Evolutionary conservation across 345 rosid genomes (phyloP).

Genomic region (Fremontodendron californicum): DNA sequence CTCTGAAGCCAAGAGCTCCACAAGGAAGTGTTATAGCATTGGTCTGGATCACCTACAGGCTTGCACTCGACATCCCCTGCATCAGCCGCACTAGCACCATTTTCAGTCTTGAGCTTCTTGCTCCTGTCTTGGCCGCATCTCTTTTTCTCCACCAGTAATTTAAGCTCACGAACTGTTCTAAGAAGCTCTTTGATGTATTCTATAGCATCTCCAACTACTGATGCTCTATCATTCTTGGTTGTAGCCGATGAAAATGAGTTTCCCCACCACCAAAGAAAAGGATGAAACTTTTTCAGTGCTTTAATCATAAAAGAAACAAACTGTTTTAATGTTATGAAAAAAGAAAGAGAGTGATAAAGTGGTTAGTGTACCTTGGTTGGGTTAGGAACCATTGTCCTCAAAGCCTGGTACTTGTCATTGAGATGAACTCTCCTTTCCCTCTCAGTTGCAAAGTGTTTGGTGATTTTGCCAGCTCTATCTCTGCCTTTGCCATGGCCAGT

Average conservation of each 20-base stretch:
- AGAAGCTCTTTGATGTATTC: constrained; percentile 73
- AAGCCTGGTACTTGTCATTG: constrained; percentile 51
- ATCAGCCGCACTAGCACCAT: constrained; percentile 17
- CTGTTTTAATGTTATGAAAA: not conserved
- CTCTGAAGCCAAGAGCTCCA: constrained; percentile 89
- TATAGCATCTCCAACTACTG: constrained; percentile 76
- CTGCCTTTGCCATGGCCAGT: constrained; percentile 40
- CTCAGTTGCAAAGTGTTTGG: constrained; percentile 61
- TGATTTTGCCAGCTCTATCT: constrained; percentile 36
- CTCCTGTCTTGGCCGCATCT: constrained; percentile 54
- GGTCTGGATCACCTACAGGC: constrained; percentile 39
- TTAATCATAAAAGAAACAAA: not conserved
- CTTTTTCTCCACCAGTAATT: constrained; percentile 67
- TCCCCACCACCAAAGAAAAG: not conserved
- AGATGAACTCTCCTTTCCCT: constrained; percentile 63
- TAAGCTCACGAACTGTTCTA: constrained; percentile 64
- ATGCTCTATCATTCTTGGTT: constrained; percentile 68
- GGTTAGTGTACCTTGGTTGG: constrained; percentile 56
- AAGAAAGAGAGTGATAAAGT: not conserved
- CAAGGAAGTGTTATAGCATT: constrained; percentile 43
- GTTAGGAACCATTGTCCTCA: constrained; percentile 64
- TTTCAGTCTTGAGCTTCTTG: constrained; percentile 44
- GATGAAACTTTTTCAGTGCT: not conserved
- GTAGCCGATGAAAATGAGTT: not conserved
- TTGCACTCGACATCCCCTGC: constrained; percentile 47